These are phyloP conservation scores for Diaporthe vexans DNA, from an alignment of 2,329 filamentous ascomycete genomes.

Conservation along the genomic window DNA sequence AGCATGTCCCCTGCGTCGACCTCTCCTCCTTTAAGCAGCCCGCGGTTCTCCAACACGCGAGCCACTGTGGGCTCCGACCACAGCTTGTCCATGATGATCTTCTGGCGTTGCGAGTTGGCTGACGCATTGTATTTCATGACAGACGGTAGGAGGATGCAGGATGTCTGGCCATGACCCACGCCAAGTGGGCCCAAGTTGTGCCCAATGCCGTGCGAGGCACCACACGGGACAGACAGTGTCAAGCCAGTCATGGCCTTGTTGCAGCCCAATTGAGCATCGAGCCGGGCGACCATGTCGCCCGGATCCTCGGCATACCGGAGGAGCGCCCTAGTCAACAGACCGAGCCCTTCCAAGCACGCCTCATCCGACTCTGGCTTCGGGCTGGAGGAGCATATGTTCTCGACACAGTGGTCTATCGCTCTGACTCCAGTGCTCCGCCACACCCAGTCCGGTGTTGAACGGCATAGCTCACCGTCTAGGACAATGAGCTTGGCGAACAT, in stretches of 20 bases:
- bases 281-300: background rate
- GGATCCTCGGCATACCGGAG: background rate
- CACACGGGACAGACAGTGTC: background rate
- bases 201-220: background rate
- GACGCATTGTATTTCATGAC: constrained; percentile 1
- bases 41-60: background rate
- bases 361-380: background rate
- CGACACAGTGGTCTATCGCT: background rate
- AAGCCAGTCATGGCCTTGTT: background rate
- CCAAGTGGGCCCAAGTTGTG: background rate
- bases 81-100: background rate
- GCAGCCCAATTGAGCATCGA: background rate
- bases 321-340: background rate
- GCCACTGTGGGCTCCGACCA: background rate
- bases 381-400: background rate
- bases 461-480: background rate
- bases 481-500: background rate
- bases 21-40: background rate
- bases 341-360: background rate
- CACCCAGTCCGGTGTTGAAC: background rate
- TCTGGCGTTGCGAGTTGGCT: background rate
- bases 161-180: background rate
- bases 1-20: background rate
- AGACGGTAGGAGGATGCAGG: background rate
- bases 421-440: constrained; percentile 6